Conservation (phyloP, 306 rosid genomes). For the Cajanus cajan region DNA sequence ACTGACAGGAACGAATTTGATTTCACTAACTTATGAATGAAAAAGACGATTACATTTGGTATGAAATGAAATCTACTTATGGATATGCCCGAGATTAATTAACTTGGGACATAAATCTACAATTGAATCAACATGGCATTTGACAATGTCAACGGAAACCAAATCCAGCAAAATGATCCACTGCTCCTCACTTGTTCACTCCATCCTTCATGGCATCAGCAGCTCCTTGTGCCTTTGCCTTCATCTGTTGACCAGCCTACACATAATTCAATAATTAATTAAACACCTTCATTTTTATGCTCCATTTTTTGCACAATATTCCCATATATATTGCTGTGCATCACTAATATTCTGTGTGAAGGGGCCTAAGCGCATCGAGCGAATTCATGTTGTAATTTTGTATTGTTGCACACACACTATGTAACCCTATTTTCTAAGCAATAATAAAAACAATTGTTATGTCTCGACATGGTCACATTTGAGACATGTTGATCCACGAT, state of each 20-base stretch:
- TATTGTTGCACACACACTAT: too few species aligned
- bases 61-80: background rate
- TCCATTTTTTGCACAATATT: background rate
- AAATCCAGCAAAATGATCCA: conserved; percentile 11
- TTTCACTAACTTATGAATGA: conserved; percentile 23
- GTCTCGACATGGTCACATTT: too few species aligned
- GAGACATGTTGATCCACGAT: too few species aligned
- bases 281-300: background rate
- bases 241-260: conserved; percentile 43
- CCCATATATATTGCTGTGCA: too few species aligned
- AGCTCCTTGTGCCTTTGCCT: conserved; percentile 51
- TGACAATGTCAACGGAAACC: conserved; percentile 7
- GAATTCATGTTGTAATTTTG: too few species aligned
- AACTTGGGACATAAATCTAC: background rate
- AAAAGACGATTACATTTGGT: background rate
- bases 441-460: too few species aligned
- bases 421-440: too few species aligned
- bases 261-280: background rate
- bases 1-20: background rate
- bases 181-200: conserved; percentile 41
- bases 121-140: conserved; percentile 1
- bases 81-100: background rate
- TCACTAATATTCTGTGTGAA: too few species aligned
- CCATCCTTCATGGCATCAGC: conserved; percentile 50
- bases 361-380: too few species aligned